Evolutionary conservation across 2,329 filamentous ascomycete genomes (phyloP).

Genomic region (Cladosporium halotolerans): DNA sequence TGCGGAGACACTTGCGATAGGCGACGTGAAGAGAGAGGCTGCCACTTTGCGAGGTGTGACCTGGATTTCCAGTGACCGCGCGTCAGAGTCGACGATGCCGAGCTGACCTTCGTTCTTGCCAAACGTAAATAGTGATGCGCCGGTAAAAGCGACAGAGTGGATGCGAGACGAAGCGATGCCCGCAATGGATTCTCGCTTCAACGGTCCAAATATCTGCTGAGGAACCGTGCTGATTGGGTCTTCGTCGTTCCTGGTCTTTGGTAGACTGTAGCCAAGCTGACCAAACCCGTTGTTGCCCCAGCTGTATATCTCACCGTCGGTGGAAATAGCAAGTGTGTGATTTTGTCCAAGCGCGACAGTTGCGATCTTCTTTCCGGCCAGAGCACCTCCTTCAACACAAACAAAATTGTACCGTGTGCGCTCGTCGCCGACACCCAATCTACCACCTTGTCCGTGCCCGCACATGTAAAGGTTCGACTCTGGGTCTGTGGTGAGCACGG

Average conservation of each 20-base stretch:
- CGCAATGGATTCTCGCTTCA: constrained; percentile 77
- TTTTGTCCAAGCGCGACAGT: constrained; percentile 85
- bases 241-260: constrained; percentile 66
- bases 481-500: constrained; percentile 78
- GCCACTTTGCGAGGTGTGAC: constrained; percentile 77
- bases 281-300: constrained; percentile 87
- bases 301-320: constrained; percentile 84
- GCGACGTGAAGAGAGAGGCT: constrained; percentile 67
- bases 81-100: constrained; percentile 90
- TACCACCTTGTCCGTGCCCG: constrained; percentile 83
- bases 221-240: constrained; percentile 76
- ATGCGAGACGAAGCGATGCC: constrained; percentile 84
- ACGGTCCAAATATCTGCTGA: constrained; percentile 80
- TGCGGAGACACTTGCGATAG: constrained; percentile 73
- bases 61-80: constrained; percentile 81
- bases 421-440: constrained; percentile 84
- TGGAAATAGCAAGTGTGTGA: constrained; percentile 78
- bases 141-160: constrained; percentile 85
- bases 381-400: constrained; percentile 67
- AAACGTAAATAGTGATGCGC: constrained; percentile 79
- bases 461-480: constrained; percentile 89
- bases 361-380: constrained; percentile 66
- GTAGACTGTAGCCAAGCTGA: constrained; percentile 79
- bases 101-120: constrained; percentile 93
- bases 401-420: constrained; percentile 81